Evolutionary conservation across 371 early-diverging fungal genomes (phyloP).

Genomic region (Mucor plumbeus): DNA sequence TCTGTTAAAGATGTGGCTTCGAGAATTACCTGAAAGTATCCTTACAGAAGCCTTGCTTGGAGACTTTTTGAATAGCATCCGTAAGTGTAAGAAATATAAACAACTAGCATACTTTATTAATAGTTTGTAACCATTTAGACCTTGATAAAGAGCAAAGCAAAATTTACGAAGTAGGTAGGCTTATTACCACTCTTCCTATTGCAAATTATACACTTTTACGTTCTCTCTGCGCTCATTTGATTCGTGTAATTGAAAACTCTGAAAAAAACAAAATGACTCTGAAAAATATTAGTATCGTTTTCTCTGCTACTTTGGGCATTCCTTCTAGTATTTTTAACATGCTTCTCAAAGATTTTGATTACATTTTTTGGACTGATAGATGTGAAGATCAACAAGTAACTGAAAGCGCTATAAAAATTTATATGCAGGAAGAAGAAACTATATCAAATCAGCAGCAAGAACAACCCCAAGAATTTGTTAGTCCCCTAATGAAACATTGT

Average conservation of each 20-base stretch:
- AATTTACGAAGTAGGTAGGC: slow-evolving; percentile 75
- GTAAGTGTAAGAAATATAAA: slow-evolving; percentile 26
- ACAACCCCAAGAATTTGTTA: background rate
- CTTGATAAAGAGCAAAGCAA: slow-evolving; percentile 72
- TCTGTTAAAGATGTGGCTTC: slow-evolving; percentile 88
- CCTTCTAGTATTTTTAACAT: slow-evolving; percentile 89
- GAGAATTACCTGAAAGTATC: slow-evolving; percentile 87
- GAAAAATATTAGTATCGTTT: slow-evolving; percentile 93
- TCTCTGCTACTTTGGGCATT: slow-evolving; percentile 91
- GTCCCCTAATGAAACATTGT: background rate
- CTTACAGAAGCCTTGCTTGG: slow-evolving; percentile 79
- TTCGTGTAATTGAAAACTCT: slow-evolving; percentile 82
- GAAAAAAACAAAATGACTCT: slow-evolving; percentile 93
- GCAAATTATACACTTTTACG: slow-evolving; percentile 91
- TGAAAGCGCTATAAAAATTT: slow-evolving; percentile 14
- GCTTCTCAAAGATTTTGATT: slow-evolving; percentile 87
- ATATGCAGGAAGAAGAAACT: slow-evolving; percentile 9
- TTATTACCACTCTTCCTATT: slow-evolving; percentile 81
- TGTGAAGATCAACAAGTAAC: slow-evolving; percentile 1
- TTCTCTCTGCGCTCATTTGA: slow-evolving; percentile 85
- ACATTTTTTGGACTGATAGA: slow-evolving; percentile 74
- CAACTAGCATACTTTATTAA: too few relatives aligned
- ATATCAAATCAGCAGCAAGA: background rate
- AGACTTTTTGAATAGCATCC: slow-evolving; percentile 81
- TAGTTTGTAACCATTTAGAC: slow-evolving; percentile 46